A percentile compares a stretch with the other conserved stretches of the same genome.
Evolutionary conservation across 371 early-diverging fungal species (phyloP).

Genomic region (Mucor mucedo): DNA sequence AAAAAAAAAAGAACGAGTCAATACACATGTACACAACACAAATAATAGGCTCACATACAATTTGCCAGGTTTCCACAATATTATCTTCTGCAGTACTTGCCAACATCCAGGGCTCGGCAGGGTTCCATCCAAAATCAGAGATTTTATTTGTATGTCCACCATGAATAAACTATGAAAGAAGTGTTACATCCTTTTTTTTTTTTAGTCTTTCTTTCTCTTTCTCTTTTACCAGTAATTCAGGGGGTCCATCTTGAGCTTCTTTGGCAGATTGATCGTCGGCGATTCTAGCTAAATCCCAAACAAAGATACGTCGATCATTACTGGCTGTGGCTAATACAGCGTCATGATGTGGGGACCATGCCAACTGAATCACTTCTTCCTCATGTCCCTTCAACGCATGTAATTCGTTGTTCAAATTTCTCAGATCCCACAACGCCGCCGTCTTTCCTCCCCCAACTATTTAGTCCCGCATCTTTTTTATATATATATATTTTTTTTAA

Average conservation of each 20-base stretch:
- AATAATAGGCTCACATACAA: constrained; percentile 59
- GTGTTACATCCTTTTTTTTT: neutral
- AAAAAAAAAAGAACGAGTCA: neutral
- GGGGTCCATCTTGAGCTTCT: constrained; percentile 96
- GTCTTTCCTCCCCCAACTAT: constrained; percentile 48
- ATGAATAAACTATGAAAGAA: constrained; percentile 83
- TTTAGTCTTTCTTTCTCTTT: too few species aligned
- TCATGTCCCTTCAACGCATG: constrained; percentile 87
- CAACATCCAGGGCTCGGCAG: constrained; percentile 93
- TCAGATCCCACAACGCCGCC: constrained; percentile 95
- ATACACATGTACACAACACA: neutral
- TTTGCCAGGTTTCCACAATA: constrained; percentile 97
- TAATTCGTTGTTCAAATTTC: constrained; percentile 81
- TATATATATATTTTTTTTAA: too few species aligned
- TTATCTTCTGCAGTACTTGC: constrained; percentile 96
- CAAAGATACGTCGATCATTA: constrained; percentile 88
- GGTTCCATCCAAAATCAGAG: constrained; percentile 97
- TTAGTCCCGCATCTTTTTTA: neutral
- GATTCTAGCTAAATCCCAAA: constrained; percentile 95
- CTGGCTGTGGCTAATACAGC: constrained; percentile 91
- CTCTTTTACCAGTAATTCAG: constrained; percentile 85
- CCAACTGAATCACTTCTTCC: constrained; percentile 90
- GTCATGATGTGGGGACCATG: constrained; percentile 95
- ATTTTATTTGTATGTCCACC: constrained; percentile 98
- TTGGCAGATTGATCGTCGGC: constrained; percentile 87